phyloP scores from a whole-genome alignment of 202 grass and related monocot species.

The Setaria italica region DNA sequence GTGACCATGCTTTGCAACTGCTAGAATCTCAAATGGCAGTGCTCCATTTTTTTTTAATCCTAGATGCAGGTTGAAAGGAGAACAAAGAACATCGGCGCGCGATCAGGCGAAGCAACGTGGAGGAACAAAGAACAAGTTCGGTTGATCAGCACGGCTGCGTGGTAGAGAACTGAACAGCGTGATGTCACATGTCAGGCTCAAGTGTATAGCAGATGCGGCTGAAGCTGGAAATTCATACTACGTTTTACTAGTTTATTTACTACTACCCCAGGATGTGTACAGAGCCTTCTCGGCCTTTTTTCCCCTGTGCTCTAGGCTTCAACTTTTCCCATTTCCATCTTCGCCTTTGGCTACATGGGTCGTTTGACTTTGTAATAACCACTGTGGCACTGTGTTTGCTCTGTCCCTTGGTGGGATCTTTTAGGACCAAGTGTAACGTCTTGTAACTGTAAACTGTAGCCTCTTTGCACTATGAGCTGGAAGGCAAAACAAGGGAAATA shows the following conservation, averaged over 20 bases:
- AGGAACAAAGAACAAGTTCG: background rate
- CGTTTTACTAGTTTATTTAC: background rate
- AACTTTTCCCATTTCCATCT: background rate
- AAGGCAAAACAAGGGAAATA: background rate
- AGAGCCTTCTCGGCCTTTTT: background rate
- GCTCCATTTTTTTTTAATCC: background rate
- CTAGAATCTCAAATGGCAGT: background rate
- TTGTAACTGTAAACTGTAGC: background rate
- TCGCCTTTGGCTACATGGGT: background rate
- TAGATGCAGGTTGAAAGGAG: background rate
- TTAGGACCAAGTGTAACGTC: conserved; percentile 14
- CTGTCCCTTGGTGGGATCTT: background rate
- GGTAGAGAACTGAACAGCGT: conserved; percentile 6
- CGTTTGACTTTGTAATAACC: conserved; percentile 9
- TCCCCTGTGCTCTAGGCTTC: background rate
- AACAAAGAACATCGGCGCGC: background rate
- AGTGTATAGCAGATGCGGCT: conserved; percentile 45
- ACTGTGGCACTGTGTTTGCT: background rate
- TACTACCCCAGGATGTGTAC: conserved; percentile 37
- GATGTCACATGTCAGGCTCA: background rate
- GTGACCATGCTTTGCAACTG: background rate
- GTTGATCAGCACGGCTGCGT: background rate
- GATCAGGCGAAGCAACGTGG: background rate
- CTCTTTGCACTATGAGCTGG: conserved; percentile 2
- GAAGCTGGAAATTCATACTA: conserved; percentile 24